phyloP scores from a whole-genome alignment of 345 rosid species.

The Ceriops tagal region DNA sequence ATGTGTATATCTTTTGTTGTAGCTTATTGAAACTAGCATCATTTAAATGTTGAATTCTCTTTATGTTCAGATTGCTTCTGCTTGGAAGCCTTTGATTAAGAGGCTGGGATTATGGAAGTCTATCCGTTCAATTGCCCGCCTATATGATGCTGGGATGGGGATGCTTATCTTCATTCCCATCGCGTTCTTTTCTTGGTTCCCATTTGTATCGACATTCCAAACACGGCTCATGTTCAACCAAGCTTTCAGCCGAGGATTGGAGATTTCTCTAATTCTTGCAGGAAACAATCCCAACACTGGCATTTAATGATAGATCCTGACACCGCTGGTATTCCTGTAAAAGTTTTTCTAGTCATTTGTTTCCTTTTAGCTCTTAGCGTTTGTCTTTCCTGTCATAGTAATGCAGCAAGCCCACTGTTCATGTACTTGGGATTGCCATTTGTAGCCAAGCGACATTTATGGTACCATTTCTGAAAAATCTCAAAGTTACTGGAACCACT shows the following conservation, averaged over 20 bases:
- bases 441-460: neutral
- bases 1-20: neutral
- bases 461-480: neutral
- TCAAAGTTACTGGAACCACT: neutral
- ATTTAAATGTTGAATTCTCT: neutral
- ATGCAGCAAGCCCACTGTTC: neutral
- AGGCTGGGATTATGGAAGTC: conserved; percentile 81
- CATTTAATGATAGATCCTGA: conserved; percentile 22
- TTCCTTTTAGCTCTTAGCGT: neutral
- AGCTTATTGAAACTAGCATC: neutral
- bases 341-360: neutral
- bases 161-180: conserved; percentile 84
- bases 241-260: conserved; percentile 90
- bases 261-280: conserved; percentile 93
- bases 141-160: conserved; percentile 93
- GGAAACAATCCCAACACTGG: conserved; percentile 83
- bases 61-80: conserved; percentile 69
- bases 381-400: neutral
- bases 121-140: conserved; percentile 74
- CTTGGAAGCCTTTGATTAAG: conserved; percentile 89
- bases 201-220: conserved; percentile 93
- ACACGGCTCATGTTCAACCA: conserved; percentile 97
- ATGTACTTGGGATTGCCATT: neutral
- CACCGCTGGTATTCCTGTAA: neutral
- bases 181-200: conserved; percentile 91